Base-by-base conservation (phyloP, 441 rosid genomes). In the Bocquillonia castaneifolia region DNA sequence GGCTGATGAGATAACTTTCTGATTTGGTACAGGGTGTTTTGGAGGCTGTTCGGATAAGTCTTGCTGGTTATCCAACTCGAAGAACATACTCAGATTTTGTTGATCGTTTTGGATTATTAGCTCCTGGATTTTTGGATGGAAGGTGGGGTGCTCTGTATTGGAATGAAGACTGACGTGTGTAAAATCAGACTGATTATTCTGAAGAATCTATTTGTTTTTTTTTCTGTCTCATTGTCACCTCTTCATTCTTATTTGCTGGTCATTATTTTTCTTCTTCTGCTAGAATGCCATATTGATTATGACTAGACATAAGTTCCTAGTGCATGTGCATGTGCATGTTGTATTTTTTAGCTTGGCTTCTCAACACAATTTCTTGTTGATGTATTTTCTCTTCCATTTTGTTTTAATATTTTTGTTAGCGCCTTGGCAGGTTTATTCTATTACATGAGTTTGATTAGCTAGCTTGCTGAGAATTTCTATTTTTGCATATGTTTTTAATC, bases 11-110 rank as follows among this genome's bases (percentile, higher is more conserved):
- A 37, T 58, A 25, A 39, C 61, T 62, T 63, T 68, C 37, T 47
- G 7, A 62, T 75, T 70, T 73, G 71, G 65, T 66, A 26, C 82
- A 95, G 98, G 99, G 98, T 81, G 99, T 95, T 73, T 63, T 95
- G 73, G 99, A 92, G 85, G 99, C 99, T 70, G 96, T 95, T 80
- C 93, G 98, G 71, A 95, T 95, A 69, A 90, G 99, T 84, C 82
- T 95, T 71, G 99, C 99, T 34, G 98, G 97, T 77, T 95, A 95
- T 84, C 98, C 99, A 45, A 87, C 99, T 48, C 86, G 97, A 82
- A 86, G 93, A 82, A 77, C 85, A 56, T 92, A 83, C 76, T 77
- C 93, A 55, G 97, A 92, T 76, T 95, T 95, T 78, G 92, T 90
- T 70, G 98, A 95, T 77, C 97, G 99, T 58, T 95, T 89, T 85